Evolutionary conservation across 768 basidiomycete genomes (phyloP), one percentile per base, ranked within the genome.

Genomic region (Mrakia frigida): DNA sequence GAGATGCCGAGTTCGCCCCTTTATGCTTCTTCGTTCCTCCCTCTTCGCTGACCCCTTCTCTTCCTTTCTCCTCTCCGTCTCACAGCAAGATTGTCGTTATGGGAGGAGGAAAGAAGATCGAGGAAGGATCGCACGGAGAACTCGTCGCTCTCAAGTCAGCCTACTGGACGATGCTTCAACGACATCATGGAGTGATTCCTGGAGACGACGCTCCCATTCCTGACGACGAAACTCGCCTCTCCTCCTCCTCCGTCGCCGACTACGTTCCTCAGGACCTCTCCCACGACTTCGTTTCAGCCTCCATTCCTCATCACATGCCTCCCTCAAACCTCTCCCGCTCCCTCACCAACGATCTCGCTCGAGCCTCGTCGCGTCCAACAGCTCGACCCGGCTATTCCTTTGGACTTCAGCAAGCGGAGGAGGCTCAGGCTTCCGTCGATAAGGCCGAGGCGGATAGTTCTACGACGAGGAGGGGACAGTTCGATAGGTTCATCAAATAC

Each of bases 111-210:
- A 76, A 69, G 18, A 56, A 79, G 2, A 73, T 79, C 16, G 79
- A 80, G 65, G 73, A 79, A 31, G 83, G 83, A 6, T 80, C 79
- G 0, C 82, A 82, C 74, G 80, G 82, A 46, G 77, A 80, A 69
- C 79, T 83, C 4, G 53, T 81, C 28, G 74, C 75, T 18, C 76
- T 73, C 6, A 52, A 74, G 28, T 74, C 53, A 1, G 74, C 69
- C 2, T 80, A 77, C 65, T 73, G 23, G 16, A n/a, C 43, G 14
- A 65, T 74, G 61, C n/a, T 74, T 0, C 63, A 74, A 25, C 73
- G 73, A 18, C 73, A 74, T 21, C 73, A 74, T 39, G 73, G 73
- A 16, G n/a, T 65, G 35, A 43, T 74, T 13, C 73, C 73, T 2
- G 73, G 61, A 43, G 61, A 65, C 59, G 73, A 65, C 11, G 4